Evolutionary conservation across 1,284 basidiomycete genomes (phyloP).

Genomic region (Ganoderma leucocontextum): DNA sequence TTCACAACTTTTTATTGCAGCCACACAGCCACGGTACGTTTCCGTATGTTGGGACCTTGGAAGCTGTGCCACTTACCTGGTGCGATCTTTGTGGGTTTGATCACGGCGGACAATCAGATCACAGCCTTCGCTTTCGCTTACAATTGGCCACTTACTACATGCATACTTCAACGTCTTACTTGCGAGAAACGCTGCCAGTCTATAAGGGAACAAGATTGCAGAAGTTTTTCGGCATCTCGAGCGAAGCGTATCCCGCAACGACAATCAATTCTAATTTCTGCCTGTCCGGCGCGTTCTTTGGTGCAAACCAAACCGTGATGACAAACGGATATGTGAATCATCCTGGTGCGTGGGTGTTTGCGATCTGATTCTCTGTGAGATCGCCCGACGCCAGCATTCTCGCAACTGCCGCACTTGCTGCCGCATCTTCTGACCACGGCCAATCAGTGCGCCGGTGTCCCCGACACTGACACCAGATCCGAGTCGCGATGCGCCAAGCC

Average conservation of each 20-base stretch:
- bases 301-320: neutral
- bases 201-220: no score
- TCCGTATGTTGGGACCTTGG: neutral
- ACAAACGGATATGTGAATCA: neutral
- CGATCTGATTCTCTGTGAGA: neutral
- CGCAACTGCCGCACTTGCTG: neutral
- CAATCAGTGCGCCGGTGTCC: neutral
- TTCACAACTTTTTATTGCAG: neutral
- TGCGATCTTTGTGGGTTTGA: neutral
- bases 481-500: neutral
- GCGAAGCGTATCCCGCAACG: neutral
- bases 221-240: neutral
- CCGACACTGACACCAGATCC: slow-evolving; percentile 3
- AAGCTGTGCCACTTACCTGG: neutral
- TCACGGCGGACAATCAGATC: neutral
- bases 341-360: neutral
- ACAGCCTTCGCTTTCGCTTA: neutral
- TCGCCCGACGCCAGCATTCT: neutral
- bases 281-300: neutral
- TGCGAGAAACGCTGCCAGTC: no score
- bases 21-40: neutral
- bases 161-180: no score
- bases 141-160: no score
- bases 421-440: neutral
- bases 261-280: neutral